Evolutionary conservation across 306 rosid genomes (phyloP), one percentile per base, ranked within the genome.

Genomic region (Prunus salicina): DNA sequence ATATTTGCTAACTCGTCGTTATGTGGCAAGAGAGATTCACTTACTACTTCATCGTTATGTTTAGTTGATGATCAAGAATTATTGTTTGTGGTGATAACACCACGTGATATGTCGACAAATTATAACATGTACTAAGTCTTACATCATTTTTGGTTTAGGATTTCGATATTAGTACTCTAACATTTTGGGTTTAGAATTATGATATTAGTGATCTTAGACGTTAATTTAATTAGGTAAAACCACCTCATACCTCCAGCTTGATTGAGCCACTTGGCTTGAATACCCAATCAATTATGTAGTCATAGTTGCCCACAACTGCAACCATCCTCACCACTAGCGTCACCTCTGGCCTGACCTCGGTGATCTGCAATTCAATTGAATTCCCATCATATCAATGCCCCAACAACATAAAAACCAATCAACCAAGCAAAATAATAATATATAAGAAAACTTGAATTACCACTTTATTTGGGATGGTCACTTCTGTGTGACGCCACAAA

Each of bases 401-500:
- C 22, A 65, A 1, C 1, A 16, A 12, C 18, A 41, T 34, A 2
- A 43, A 20, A 43, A 41, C 14, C 8, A 1, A 41, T 12, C 6
- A 14, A 16, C 20, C 3, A 8, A 18, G 14, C 41, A 34, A 1
- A 22, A 8, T 6, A 41, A 34, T 34, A 68, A 45, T 19, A 24
- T 67, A 45, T 24, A 5, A 13, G 8, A 7, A 32, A 5, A 32
- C 6, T 38, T 61, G 22, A 20, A 7, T 68, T 56, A 79, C 89
- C 67, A 34, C 28, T 84, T 67, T 57, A 14, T 70, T 15, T 1
- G 91, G 91, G 65, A 88, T 75, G 6, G 15, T 63, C 1, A 53
- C 25, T 70, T 88, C 96, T 5, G 93, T 78, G 80, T 88, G 91
- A 34, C 91, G 93, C 96, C 96, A 90, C 89, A 83, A 76, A 74